Evolutionary conservation across 2,329 filamentous ascomycete species (phyloP), one percentile per base, ranked within the genome.

Genomic region (Setomelanomma holmii): DNA sequence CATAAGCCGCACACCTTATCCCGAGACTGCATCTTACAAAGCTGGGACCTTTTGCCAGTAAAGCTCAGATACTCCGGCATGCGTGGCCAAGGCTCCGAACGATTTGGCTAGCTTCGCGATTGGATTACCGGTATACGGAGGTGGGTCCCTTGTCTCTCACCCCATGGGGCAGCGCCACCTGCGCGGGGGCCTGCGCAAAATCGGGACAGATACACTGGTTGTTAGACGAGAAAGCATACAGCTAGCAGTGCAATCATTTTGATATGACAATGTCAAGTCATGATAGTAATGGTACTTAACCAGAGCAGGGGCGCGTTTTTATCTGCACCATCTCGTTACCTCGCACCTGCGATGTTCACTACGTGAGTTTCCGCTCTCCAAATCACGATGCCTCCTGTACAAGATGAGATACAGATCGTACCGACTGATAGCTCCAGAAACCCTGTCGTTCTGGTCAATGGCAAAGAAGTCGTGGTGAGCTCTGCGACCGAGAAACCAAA

Each of bases 401-500:
- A 46, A 22, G 43, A 46, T 46, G 43, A 46, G 22, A 46, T 46
- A 16, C 43, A 21, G n/a, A 34, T 46, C 17, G 34, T 34, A 8
- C 34, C 43, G 21, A 46, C 43, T 21, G 42, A 49, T 19, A 39
- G 19, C 10, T 27, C 33, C 5, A 35, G 39, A 23, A 52, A 47
- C 4, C 38, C 41, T 33, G 36, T 58, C 4, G 55, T 58, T 4
- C n/a, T 55, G 17, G 52, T 58, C 11, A 58, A 58, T n/a, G 55
- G 55, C 43, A 51, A 62, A 11, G 50, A 58, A 17, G 23, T 58
- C 16, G 39, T 57, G 3, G 61, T 64, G 8, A 64, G 58, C 56
- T 64, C 61, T 12, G 57, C 61, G 2, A 64, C 61, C 8, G 46
- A 62, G 19, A 61, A 59, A 44, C 58, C 58, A 1, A 52, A 41